These are phyloP conservation scores for Blastocystis sp. DNA, from an alignment of 352 stramenopile genomes.

Conservation along the genomic window DNA sequence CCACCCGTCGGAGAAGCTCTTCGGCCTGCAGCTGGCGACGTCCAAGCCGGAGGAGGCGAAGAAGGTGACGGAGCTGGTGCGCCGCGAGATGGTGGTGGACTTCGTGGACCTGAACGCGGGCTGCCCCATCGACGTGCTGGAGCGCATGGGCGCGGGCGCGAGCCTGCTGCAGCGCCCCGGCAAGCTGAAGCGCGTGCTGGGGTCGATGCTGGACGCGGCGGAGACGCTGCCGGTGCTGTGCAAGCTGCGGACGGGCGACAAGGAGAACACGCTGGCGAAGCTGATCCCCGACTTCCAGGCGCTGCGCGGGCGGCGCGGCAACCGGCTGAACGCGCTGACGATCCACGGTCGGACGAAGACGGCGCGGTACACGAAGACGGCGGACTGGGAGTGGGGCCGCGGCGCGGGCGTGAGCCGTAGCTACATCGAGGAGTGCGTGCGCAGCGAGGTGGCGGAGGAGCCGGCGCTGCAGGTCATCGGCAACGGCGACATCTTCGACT, in stretches of 20 bases:
- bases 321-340: slow-evolving; percentile 65
- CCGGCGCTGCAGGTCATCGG: slow-evolving; percentile 85
- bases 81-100: slow-evolving; percentile 87
- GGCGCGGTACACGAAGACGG: slow-evolving; percentile 92
- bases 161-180: slow-evolving; percentile 88
- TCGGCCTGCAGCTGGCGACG: slow-evolving; percentile 93
- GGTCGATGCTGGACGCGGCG: slow-evolving; percentile 79
- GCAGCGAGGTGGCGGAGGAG: slow-evolving; percentile 70
- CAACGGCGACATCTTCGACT: slow-evolving; percentile 80
- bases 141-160: slow-evolving; percentile 82
- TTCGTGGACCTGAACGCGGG: slow-evolving; percentile 99
- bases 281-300: slow-evolving; percentile 73
- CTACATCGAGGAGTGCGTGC: slow-evolving; percentile 63
- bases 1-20: slow-evolving; percentile 92
- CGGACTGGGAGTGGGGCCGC: slow-evolving; percentile 91
- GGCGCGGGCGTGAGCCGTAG: neutral
- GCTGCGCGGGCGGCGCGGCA: neutral
- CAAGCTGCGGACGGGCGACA: slow-evolving; percentile 96
- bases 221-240: slow-evolving; percentile 85
- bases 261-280: slow-evolving; percentile 83
- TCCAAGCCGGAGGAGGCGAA: slow-evolving; percentile 87
- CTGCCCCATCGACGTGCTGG: slow-evolving; percentile 94
- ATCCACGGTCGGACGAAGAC: slow-evolving; percentile 92
- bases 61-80: slow-evolving; percentile 85
- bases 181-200: slow-evolving; percentile 84